Evolutionary conservation across 306 rosid genomes (phyloP).

Genomic region (Trifolium repens): DNA sequence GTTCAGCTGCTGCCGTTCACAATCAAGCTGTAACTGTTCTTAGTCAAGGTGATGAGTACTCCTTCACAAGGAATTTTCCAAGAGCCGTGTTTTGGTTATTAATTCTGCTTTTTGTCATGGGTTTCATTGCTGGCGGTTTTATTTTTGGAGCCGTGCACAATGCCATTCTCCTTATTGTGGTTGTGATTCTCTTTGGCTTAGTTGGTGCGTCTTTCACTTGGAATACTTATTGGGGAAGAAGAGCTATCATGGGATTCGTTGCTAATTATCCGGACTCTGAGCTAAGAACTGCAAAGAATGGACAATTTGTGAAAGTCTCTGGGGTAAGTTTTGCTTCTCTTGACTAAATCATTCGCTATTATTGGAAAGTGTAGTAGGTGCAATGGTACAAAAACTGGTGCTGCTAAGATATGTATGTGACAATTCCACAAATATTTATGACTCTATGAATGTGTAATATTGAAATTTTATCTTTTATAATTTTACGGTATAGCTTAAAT

Average conservation of each 20-base stretch:
- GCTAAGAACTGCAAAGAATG: slow-evolving; percentile 96
- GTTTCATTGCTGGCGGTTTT: slow-evolving; percentile 98
- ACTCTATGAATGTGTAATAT: no score
- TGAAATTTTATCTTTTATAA: no score
- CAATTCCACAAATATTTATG: no score
- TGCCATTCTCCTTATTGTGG: slow-evolving; percentile 84
- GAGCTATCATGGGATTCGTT: slow-evolving; percentile 74
- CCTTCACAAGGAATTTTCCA: slow-evolving; percentile 86
- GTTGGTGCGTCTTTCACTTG: slow-evolving; percentile 83
- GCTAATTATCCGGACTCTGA: slow-evolving; percentile 88
- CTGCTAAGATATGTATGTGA: no score
- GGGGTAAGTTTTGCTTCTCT: slow-evolving; percentile 75
- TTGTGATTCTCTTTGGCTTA: slow-evolving; percentile 77
- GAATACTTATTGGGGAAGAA: slow-evolving; percentile 94
- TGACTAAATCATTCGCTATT: slow-evolving; percentile 32
- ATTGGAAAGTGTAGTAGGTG: neutral
- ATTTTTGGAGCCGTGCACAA: slow-evolving; percentile 96
- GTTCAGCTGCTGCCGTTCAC: slow-evolving; percentile 63
- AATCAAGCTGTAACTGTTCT: slow-evolving; percentile 86
- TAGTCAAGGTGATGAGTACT: slow-evolving; percentile 74
- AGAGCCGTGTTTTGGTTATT: slow-evolving; percentile 86
- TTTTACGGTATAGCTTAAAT: no score
- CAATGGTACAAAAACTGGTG: no score
- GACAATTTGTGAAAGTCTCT: slow-evolving; percentile 94
- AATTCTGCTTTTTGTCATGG: slow-evolving; percentile 91